These are phyloP conservation scores for Pterocarpus santalinus DNA, from an alignment of 306 rosid genomes.

Conservation along the genomic window DNA sequence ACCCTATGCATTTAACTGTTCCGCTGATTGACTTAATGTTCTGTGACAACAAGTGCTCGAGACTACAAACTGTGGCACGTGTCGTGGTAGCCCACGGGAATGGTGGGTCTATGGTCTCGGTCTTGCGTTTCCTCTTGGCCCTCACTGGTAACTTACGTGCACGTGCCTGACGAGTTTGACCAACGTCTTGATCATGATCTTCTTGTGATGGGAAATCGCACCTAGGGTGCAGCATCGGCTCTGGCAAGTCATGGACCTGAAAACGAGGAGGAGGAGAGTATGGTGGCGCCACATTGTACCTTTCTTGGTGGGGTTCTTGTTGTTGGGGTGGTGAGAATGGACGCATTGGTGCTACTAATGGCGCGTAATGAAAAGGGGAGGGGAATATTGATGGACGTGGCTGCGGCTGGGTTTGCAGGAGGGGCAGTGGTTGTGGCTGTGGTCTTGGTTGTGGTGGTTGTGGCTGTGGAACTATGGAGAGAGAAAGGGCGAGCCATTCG, in stretches of 20 bases:
- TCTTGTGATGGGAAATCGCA: background rate
- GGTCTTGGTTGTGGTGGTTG: background rate
- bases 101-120: constrained; percentile 32
- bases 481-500: constrained; percentile 10
- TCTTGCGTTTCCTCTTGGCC: constrained; percentile 1
- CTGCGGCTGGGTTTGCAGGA: background rate
- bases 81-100: constrained; percentile 53
- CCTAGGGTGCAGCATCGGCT: background rate
- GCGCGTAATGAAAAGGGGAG: no score
- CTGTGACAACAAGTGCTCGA: background rate
- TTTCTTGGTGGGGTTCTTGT: background rate
- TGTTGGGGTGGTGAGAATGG: background rate
- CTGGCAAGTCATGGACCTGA: no score
- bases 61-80: constrained; percentile 45
- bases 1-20: constrained; percentile 49
- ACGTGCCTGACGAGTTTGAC: no score
- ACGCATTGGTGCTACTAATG: background rate
- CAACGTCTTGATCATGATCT: background rate
- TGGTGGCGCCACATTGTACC: background rate
- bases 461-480: background rate
- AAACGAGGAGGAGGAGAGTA: no score
- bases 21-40: constrained; percentile 38
- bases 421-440: background rate
- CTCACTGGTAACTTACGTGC: no score
- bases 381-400: no score